Base-by-base conservation (phyloP, 805 yeast genomes). In the Metschnikowia kunwiensis region DNA sequence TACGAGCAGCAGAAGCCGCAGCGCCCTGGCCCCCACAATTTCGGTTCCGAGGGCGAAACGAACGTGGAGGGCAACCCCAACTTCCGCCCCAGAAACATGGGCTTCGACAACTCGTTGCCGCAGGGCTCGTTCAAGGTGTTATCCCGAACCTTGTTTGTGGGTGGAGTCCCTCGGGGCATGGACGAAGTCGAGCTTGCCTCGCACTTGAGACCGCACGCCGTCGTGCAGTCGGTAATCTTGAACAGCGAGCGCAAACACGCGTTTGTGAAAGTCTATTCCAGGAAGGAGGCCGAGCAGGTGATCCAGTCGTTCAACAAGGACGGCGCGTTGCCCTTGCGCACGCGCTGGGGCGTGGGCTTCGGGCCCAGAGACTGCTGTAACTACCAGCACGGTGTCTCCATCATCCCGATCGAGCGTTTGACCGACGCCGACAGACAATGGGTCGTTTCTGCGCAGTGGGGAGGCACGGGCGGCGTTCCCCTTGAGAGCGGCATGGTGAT, bases 321-420 rank as follows among this genome's bases (percentile, higher is more conserved):
- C 44, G 82, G 83, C 26, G 60, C 75, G 7, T 64, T 68, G 56
- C 67, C 77, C 49, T 68, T 93, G 49, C 77, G 97, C 63, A 86
- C 94, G 4, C 76, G 96, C 57, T 93, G 98, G 98, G 98, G 97
- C 49, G 97, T 93, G 44, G 98, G 98, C 1, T 93, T 85, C 55
- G 98, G 98, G 4, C 98, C 98, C 36, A 79, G 98, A 68, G 97
- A 93, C 60, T 91, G 97, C 68, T 86, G 96, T 60, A 94, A 93
- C 62, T 93, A 93, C 62, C 89, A 82, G 55, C 82, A 82, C 40
- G 98, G 98, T 44, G 73, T 82, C 24, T 83, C 95, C 42, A 76
- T 88, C 24, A 87, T 93, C 43, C 96, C 97, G 11, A 65, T 93
- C 32, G 77, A 76, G 41, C 77, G 96, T 52, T 72, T 93, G 49